Conservation (phyloP, 306 rosid species). For the Begonia fuchsioides region DNA sequence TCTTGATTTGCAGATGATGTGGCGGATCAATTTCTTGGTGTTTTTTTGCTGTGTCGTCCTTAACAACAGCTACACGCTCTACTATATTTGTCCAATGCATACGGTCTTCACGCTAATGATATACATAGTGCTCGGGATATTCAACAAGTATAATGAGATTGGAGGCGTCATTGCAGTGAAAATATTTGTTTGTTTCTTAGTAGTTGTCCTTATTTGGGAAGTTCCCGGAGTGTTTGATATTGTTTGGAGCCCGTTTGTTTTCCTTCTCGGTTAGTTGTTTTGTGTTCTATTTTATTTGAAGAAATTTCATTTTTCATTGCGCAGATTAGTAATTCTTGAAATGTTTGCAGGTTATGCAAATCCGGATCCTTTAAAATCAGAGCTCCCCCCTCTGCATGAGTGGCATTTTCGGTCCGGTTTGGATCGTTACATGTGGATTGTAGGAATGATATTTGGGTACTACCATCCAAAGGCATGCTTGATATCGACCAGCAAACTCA, state of each 20-base stretch:
- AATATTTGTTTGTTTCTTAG: slow-evolving; percentile 56
- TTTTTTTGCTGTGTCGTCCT: slow-evolving; percentile 65
- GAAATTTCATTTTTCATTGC: not conserved
- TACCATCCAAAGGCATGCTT: slow-evolving; percentile 77
- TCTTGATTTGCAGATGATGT: slow-evolving; percentile 99
- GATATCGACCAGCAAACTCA: not conserved
- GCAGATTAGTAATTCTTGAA: too few species aligned
- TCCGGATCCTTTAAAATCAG: slow-evolving; percentile 16
- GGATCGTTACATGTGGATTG: slow-evolving; percentile 95
- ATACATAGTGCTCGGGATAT: slow-evolving; percentile 66
- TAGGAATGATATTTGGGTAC: slow-evolving; percentile 95
- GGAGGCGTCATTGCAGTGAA: slow-evolving; percentile 62
- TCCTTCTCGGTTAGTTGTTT: slow-evolving; percentile 59
- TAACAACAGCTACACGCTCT: slow-evolving; percentile 80
- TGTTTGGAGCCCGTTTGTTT: slow-evolving; percentile 75
- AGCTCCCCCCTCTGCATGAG: slow-evolving; percentile 56
- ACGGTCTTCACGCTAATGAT: slow-evolving; percentile 93
- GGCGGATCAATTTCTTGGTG: slow-evolving; percentile 97
- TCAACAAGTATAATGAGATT: slow-evolving; percentile 73
- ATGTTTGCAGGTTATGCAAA: slow-evolving; percentile 16
- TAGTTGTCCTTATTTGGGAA: slow-evolving; percentile 82
- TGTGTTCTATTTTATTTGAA: slow-evolving; percentile 1
- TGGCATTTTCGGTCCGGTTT: slow-evolving; percentile 98
- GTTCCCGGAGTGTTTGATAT: slow-evolving; percentile 87
- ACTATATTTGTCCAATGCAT: slow-evolving; percentile 99